Evolutionary conservation across 768 basidiomycete species (phyloP).

Genomic region (Boletus barrowsii): DNA sequence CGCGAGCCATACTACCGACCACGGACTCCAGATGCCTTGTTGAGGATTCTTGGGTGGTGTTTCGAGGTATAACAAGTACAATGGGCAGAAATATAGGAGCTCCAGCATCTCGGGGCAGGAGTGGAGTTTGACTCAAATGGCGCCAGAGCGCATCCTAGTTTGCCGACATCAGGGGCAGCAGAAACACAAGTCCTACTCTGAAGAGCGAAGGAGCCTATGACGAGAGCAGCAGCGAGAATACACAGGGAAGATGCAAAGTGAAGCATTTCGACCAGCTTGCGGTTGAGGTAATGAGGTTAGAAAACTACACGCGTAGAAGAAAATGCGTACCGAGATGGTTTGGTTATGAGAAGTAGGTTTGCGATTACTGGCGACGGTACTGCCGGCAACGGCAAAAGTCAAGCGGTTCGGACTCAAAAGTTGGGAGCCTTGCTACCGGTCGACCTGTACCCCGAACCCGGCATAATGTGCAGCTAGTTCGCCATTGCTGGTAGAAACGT

Average conservation of each 20-base stretch:
- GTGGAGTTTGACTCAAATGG: constrained; percentile 33
- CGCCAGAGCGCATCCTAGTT: constrained; percentile 34
- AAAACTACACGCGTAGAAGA: constrained; percentile 12
- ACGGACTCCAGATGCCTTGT: constrained; percentile 46
- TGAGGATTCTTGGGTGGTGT: constrained; percentile 45
- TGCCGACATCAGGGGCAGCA: constrained; percentile 19
- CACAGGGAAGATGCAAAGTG: constrained; percentile 34
- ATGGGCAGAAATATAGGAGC: constrained; percentile 46
- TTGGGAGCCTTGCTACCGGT: constrained; percentile 29
- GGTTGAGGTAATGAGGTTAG: constrained; percentile 11
- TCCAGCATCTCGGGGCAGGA: constrained; percentile 33
- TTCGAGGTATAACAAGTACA: constrained; percentile 49
- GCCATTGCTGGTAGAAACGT: too few relatives aligned
- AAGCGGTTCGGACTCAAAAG: constrained; percentile 27
- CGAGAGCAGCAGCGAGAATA: constrained; percentile 34
- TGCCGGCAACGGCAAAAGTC: constrained; percentile 28
- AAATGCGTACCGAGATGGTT: constrained; percentile 30
- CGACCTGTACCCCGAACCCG: constrained; percentile 13
- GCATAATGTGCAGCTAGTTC: constrained; percentile 26
- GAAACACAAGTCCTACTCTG: constrained; percentile 15
- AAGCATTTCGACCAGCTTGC: constrained; percentile 36
- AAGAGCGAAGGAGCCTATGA: constrained; percentile 31
- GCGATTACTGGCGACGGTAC: constrained; percentile 31
- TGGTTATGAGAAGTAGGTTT: constrained; percentile 23
- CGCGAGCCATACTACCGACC: constrained; percentile 53